A percentile compares a stretch with the other conserved stretches of the same genome.
These are phyloP conservation scores for Kurtzmaniella quercitrusa DNA, from an alignment of 1,139 yeast species.

Conservation along the genomic window DNA sequence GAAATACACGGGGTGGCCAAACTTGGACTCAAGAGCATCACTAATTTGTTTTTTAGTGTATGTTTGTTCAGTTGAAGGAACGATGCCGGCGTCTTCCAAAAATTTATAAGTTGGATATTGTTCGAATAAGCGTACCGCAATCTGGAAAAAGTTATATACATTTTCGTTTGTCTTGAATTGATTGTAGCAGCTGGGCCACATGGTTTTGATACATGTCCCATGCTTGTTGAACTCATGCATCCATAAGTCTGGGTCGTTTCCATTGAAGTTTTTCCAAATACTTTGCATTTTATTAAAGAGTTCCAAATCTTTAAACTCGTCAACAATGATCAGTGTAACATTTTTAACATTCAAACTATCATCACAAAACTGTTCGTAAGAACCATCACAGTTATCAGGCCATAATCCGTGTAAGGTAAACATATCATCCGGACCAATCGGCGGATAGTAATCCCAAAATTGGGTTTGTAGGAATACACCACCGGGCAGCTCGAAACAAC, in stretches of 20 bases:
- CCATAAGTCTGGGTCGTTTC: constrained; percentile 79
- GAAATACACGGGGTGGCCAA: constrained; percentile 63
- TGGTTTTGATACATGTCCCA: constrained; percentile 85
- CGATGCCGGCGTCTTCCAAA: constrained; percentile 62
- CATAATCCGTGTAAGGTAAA: constrained; percentile 65
- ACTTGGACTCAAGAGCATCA: constrained; percentile 56
- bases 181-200: constrained; percentile 66
- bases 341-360: constrained; percentile 47
- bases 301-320: constrained; percentile 43
- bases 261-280: constrained; percentile 77
- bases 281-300: constrained; percentile 55
- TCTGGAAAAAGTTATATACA: constrained; percentile 74
- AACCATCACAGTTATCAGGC: constrained; percentile 46
- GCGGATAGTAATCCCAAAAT: constrained; percentile 90
- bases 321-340: constrained; percentile 49
- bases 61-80: constrained; percentile 57
- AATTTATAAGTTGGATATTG: constrained; percentile 69
- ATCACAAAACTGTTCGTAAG: constrained; percentile 63
- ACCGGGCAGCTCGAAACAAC: constrained; percentile 89
- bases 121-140: constrained; percentile 61
- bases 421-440: constrained; percentile 70
- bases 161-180: constrained; percentile 44
- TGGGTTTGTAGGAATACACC: constrained; percentile 85
- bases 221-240: constrained; percentile 93
- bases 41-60: constrained; percentile 65